phyloP scores from a whole-genome alignment of 306 rosid species.

The Styphnolobium japonicum region DNA sequence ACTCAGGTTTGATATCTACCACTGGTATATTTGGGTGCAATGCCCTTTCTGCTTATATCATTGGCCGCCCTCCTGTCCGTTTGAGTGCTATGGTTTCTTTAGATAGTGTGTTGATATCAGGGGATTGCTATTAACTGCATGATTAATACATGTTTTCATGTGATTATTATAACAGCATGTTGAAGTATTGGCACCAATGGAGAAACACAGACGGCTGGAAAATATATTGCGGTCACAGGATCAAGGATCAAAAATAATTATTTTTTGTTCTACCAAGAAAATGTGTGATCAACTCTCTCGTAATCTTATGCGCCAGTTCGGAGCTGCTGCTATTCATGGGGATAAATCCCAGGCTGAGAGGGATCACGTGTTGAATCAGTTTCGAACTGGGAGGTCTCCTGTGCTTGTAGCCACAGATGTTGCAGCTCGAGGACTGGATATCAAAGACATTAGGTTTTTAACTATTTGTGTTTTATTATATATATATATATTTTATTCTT shows the following conservation, averaged over 20 bases:
- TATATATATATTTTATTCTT: background rate
- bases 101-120: background rate
- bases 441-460: constrained; percentile 90
- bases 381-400: constrained; percentile 85
- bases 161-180: constrained; percentile 55
- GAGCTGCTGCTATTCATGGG: constrained; percentile 98
- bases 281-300: constrained; percentile 99
- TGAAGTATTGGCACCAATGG: constrained; percentile 72
- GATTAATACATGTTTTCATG: constrained; percentile 1
- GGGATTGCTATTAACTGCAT: background rate
- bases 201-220: constrained; percentile 85
- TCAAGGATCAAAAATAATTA: constrained; percentile 85
- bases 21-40: background rate
- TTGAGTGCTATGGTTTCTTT: background rate
- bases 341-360: constrained; percentile 98
- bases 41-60: background rate
- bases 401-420: constrained; percentile 98
- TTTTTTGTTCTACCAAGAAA: constrained; percentile 96
- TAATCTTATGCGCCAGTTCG: constrained; percentile 87
- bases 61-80: background rate
- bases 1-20: constrained; percentile 68
- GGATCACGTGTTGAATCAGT: constrained; percentile 84
- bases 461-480: background rate
- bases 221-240: constrained; percentile 87
- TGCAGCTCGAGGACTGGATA: constrained; percentile 95